Base-by-base conservation (phyloP, 345 rosid species). In the Camelina neglecta region DNA sequence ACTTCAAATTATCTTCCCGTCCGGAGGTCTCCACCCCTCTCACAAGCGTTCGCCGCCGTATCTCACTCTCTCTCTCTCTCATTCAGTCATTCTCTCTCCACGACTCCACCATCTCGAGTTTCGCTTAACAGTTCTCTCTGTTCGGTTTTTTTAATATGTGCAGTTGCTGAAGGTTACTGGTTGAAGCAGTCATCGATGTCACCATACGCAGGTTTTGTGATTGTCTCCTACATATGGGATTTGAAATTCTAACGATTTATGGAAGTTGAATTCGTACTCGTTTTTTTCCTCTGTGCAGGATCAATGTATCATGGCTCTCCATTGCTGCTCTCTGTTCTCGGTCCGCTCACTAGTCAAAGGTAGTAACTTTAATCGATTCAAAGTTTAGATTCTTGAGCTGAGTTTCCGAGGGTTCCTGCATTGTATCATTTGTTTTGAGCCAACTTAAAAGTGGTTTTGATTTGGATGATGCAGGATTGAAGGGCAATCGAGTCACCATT, bases 141-240 rank as follows among this genome's bases (percentile, higher is more conserved):
- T 55, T 56, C 15, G 5, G 13, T 49, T 13, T 26, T 26, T 0
- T 26, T 26, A 21, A 21, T 21, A 56, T 26, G 16, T 16, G 16
- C 76, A 91, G 95, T 89, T 78, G 86, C 95, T 24, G 97, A 89
- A 73, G 95, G 90, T 60, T 89, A 89, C 85, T 88, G 95, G 93
- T 74, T 88, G 74, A 91, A 91, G 86, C 93, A 88, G 75, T 80
- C 83, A 18, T 83, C 86, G 2, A 84, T 84, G 87, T 91, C 95
- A 74, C 93, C 95, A 16, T 91, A 84, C 53, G 83, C 95, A 63
- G 95, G 92, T 89, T 71, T 35, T 26, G 36, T 2, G 8, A 26
- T 24, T 54, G 59, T 55, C 60, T 55, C 9, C 16, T 55, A 55
- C 60, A 12, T 24, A 6, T 54, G 35, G 9, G 11, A 54, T 55